Conservation (phyloP, 768 basidiomycete genomes). For the Trametes meyenii region DNA sequence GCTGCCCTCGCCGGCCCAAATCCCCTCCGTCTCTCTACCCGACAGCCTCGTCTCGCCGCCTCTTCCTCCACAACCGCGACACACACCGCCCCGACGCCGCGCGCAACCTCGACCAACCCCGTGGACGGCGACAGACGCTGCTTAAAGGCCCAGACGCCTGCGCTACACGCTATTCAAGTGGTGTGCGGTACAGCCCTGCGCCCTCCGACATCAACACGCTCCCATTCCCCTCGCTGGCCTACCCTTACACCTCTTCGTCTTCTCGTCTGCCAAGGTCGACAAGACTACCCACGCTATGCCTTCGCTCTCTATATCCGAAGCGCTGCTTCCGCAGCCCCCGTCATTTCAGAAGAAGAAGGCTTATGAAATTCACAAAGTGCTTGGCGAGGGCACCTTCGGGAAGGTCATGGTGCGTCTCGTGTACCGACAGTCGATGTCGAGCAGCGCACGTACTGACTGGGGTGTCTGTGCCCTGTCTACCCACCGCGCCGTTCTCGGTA, state of each 20-base stretch:
- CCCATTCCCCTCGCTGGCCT: not conserved
- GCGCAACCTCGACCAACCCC: not conserved
- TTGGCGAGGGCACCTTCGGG: conserved; percentile 88
- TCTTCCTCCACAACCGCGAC: not conserved
- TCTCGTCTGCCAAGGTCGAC: not conserved
- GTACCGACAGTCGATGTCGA: too few species aligned
- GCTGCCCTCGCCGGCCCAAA: not conserved
- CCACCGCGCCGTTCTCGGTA: too few species aligned
- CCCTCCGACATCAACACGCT: conserved; percentile 11
- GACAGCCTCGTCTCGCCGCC: not conserved
- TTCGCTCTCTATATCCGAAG: conserved; percentile 19
- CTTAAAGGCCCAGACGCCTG: not conserved
- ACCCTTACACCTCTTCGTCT: too few species aligned
- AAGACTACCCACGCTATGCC: conserved; percentile 8
- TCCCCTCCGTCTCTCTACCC: not conserved
- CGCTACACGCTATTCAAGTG: not conserved
- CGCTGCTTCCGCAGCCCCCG: conserved; percentile 76
- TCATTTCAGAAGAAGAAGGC: conserved; percentile 86
- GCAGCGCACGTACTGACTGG: too few species aligned
- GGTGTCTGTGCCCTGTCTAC: too few species aligned
- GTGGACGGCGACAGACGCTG: not conserved
- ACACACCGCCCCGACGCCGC: not conserved
- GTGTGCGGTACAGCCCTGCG: conserved; percentile 8
- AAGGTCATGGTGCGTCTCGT: conserved; percentile 74
- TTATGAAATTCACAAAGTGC: conserved; percentile 70